Conservation (phyloP, 2,329 filamentous ascomycete genomes). For the Pyricularia pennisetigena region DNA sequence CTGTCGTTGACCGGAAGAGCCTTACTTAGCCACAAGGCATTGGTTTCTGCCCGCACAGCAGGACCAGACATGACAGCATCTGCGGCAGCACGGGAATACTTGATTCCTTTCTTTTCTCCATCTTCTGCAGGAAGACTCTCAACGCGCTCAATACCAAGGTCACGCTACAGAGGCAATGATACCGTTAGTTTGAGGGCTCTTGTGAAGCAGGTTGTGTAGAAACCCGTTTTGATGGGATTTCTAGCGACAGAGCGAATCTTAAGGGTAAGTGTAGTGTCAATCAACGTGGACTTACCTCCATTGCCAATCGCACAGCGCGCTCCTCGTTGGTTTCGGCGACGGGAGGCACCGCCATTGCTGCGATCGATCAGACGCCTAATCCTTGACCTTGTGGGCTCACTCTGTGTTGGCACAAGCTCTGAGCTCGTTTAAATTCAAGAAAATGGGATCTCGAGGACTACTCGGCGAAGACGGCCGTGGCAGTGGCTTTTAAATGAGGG, state of each 20-base stretch:
- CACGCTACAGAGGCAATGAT: background rate
- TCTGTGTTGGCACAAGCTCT: background rate
- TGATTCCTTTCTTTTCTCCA: background rate
- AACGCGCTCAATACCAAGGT: constrained; percentile 1
- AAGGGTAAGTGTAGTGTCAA: background rate
- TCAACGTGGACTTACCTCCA: background rate
- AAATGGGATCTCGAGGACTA: background rate
- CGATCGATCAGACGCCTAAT: background rate
- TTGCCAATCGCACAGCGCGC: background rate
- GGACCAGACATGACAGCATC: background rate
- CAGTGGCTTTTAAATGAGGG: too few species aligned
- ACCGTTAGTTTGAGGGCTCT: background rate
- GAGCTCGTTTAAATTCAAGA: background rate
- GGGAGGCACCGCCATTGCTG: background rate
- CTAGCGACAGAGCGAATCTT: background rate
- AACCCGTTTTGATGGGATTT: background rate
- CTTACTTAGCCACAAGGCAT: background rate
- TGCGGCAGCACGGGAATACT: background rate
- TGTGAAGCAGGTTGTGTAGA: background rate
- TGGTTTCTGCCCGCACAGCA: background rate
- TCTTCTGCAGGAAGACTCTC: constrained; percentile 3
- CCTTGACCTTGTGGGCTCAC: background rate
- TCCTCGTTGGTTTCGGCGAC: background rate
- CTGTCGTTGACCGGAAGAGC: background rate
- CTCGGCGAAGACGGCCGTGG: background rate